Conservation (phyloP, 257 asterid genomes). For the Fraxinus americana region DNA sequence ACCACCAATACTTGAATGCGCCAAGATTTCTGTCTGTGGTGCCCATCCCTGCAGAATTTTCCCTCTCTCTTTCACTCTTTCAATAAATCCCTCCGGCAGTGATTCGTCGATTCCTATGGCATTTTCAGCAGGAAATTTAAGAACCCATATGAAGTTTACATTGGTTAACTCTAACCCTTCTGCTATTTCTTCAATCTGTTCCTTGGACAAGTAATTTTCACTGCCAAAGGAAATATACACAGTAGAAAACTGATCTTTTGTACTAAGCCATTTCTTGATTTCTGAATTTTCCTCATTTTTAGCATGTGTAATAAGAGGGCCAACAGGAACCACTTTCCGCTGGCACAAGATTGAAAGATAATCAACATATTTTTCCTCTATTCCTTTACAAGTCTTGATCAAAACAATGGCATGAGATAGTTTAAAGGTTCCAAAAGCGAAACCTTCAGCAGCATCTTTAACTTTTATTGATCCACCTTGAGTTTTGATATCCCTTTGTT, state of each 20-base stretch:
- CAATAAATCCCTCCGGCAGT: slow-evolving; percentile 7
- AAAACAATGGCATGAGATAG: slow-evolving; percentile 3
- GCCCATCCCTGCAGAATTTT: slow-evolving; percentile 32
- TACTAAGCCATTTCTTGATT: slow-evolving; percentile 6
- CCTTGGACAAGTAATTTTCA: slow-evolving; percentile 14
- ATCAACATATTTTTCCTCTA: slow-evolving; percentile 15
- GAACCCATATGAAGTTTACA: slow-evolving; percentile 15
- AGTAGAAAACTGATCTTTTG: slow-evolving; percentile 2
- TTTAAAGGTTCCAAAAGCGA: not conserved
- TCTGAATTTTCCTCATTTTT: not conserved
- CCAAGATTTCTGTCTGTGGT: slow-evolving; percentile 36
- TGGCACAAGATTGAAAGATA: slow-evolving; percentile 12
- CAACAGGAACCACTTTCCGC: slow-evolving; percentile 11
- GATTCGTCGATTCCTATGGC: not conserved
- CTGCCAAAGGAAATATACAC: slow-evolving; percentile 21
- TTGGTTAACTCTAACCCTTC: slow-evolving; percentile 2
- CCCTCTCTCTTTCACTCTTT: slow-evolving; percentile 16
- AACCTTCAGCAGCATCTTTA: not conserved
- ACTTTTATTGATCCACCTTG: not conserved
- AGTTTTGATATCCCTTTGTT: not conserved
- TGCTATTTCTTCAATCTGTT: slow-evolving; percentile 15
- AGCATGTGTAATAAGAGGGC: slow-evolving; percentile 3
- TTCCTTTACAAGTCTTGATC: slow-evolving; percentile 5
- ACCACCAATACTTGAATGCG: slow-evolving; percentile 36
- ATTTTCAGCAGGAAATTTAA: not conserved